Conservation (phyloP, 2,329 filamentous ascomycete genomes). For the Elsinoe ampelina region DNA sequence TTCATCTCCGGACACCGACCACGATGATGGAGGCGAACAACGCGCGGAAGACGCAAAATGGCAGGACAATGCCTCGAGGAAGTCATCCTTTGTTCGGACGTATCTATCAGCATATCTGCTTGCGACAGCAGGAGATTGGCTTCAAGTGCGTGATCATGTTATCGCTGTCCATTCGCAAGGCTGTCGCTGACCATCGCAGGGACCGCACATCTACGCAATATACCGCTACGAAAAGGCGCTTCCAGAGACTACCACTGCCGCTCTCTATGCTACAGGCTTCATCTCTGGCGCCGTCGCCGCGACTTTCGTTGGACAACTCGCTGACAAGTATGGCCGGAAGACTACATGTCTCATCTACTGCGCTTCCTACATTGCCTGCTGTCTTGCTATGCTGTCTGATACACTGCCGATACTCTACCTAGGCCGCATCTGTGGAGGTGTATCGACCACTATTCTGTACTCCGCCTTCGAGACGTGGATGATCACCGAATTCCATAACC, state of each 20-base stretch:
- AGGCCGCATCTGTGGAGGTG: conserved; percentile 46
- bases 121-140: conserved; percentile 39
- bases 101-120: conserved; percentile 34
- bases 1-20: not conserved
- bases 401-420: conserved; percentile 40
- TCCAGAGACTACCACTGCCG: conserved; percentile 37
- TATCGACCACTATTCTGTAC: conserved; percentile 49
- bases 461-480: conserved; percentile 55
- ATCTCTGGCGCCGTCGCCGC: conserved; percentile 42
- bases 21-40: not conserved
- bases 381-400: conserved; percentile 42
- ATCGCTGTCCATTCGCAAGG: not conserved
- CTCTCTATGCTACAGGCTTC: conserved; percentile 41
- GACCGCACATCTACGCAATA: conserved; percentile 43
- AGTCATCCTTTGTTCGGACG: not conserved
- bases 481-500: conserved; percentile 47
- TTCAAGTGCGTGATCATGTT: conserved; percentile 29
- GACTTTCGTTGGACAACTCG: conserved; percentile 40
- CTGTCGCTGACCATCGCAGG: conserved; percentile 19
- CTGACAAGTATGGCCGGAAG: conserved; percentile 44
- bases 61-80: conserved; percentile 18
- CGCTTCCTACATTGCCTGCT: conserved; percentile 44
- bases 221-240: conserved; percentile 44
- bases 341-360: conserved; percentile 49
- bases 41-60: conserved; percentile 12